Evolutionary conservation across 2,329 filamentous ascomycete species (phyloP).

Genomic region (Exophiala dermatitidis): DNA sequence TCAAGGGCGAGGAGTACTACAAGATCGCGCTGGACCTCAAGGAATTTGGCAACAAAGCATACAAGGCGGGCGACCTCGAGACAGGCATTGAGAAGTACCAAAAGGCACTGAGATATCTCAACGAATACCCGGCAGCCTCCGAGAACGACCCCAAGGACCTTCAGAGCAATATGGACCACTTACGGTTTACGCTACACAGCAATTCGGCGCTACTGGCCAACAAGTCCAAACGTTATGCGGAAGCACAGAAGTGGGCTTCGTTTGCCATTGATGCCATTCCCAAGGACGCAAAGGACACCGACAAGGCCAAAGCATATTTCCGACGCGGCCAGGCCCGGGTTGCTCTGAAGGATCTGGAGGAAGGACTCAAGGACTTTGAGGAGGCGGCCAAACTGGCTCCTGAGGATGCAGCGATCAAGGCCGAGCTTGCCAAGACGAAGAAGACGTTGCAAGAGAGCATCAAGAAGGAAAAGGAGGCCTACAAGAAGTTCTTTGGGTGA

Average conservation of each 20-base stretch:
- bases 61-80: constrained; percentile 67
- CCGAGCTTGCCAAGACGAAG: constrained; percentile 72
- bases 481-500: constrained; percentile 73
- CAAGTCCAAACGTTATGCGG: constrained; percentile 67
- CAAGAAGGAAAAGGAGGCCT: constrained; percentile 85
- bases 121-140: constrained; percentile 65
- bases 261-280: constrained; percentile 62
- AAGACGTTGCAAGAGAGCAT: constrained; percentile 63
- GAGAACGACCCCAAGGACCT: constrained; percentile 65
- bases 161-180: constrained; percentile 58
- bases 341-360: constrained; percentile 76
- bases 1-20: constrained; percentile 61
- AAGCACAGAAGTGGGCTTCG: constrained; percentile 62
- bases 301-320: constrained; percentile 85
- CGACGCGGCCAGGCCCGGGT: constrained; percentile 69
- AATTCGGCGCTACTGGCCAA: constrained; percentile 81
- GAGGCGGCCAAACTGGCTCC: constrained; percentile 69
- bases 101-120: constrained; percentile 82
- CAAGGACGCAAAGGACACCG: constrained; percentile 58
- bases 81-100: constrained; percentile 85
- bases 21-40: constrained; percentile 81
- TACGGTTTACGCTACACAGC: constrained; percentile 80
- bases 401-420: constrained; percentile 63
- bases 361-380: constrained; percentile 65
- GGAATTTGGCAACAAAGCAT: constrained; percentile 83